Evolutionary conservation across 495 filamentous ascomycete species (phyloP).

Genomic region (Jackrogersella multiformis): DNA sequence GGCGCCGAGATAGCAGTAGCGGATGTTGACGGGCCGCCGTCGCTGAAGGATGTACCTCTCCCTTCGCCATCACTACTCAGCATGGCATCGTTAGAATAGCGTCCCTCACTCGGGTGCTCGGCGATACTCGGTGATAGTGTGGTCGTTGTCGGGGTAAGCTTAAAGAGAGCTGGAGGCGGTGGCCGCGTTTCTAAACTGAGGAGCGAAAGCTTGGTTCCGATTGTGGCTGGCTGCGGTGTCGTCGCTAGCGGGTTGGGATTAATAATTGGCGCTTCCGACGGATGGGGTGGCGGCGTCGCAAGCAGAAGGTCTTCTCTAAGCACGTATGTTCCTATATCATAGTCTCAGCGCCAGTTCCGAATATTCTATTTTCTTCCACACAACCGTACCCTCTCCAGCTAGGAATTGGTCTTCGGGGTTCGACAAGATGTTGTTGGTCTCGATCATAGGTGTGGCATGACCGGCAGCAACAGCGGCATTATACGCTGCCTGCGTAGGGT

Average conservation of each 20-base stretch:
- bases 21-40: conserved; percentile 44
- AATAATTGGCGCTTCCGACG: conserved; percentile 83
- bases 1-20: conserved; percentile 60
- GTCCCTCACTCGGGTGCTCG: conserved; percentile 66
- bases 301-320: conserved; percentile 90
- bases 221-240: conserved; percentile 77
- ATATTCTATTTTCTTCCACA: neutral
- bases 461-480: conserved; percentile 70
- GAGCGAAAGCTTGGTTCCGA: conserved; percentile 87
- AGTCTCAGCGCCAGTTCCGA: conserved; percentile 19
- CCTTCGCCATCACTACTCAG: conserved; percentile 58
- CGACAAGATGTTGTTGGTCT: conserved; percentile 88
- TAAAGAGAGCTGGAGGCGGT: conserved; percentile 65
- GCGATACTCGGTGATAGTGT: conserved; percentile 63
- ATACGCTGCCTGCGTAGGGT: conserved; percentile 73
- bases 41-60: conserved; percentile 54
- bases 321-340: conserved; percentile 77
- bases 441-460: conserved; percentile 75
- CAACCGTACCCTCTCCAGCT: conserved; percentile 83
- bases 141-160: conserved; percentile 46
- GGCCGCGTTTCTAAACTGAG: conserved; percentile 71
- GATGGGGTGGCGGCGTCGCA: conserved; percentile 93
- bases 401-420: conserved; percentile 85
- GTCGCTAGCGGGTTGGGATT: conserved; percentile 93
- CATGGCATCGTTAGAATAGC: conserved; percentile 66